A percentile compares a stretch with the other conserved stretches of the same genome.
Evolutionary conservation across 2,329 filamentous ascomycete genomes (phyloP).

Genomic region (Fusarium udum): DNA sequence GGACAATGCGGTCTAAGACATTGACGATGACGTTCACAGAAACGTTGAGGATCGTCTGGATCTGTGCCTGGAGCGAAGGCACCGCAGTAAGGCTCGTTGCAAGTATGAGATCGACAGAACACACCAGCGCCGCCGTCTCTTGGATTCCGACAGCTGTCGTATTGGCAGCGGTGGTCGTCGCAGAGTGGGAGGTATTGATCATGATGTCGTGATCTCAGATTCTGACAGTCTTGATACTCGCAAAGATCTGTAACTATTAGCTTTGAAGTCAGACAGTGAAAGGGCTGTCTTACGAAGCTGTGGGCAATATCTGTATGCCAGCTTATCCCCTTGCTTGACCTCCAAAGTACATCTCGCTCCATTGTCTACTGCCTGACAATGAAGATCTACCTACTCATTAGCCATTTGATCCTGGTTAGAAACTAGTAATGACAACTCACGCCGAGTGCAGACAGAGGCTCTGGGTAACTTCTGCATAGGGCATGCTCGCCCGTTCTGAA

Average conservation of each 20-base stretch:
- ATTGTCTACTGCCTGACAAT: constrained; percentile 38
- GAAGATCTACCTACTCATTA: constrained; percentile 32
- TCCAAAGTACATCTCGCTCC: constrained; percentile 36
- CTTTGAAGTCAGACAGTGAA: too few relatives aligned
- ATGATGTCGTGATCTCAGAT: constrained; percentile 26
- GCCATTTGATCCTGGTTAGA: background rate
- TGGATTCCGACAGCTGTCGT: constrained; percentile 32
- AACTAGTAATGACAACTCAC: constrained; percentile 29
- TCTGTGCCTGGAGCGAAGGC: constrained; percentile 35
- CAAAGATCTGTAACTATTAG: constrained; percentile 44
- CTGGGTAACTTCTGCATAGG: constrained; percentile 33
- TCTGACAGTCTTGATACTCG: constrained; percentile 35
- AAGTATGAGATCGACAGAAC: constrained; percentile 45
- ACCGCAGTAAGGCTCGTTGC: constrained; percentile 38
- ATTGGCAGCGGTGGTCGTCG: constrained; percentile 43
- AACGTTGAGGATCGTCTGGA: constrained; percentile 28
- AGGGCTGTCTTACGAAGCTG: constrained; percentile 36
- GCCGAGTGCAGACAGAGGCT: constrained; percentile 37
- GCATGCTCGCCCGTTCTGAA: constrained; percentile 38
- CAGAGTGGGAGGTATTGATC: constrained; percentile 42
- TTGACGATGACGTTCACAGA: constrained; percentile 45
- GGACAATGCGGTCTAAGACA: constrained; percentile 38
- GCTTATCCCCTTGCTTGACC: constrained; percentile 32
- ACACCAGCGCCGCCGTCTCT: constrained; percentile 25
- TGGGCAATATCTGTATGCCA: constrained; percentile 34